phyloP scores from a whole-genome alignment of 2,329 filamentous ascomycete species.

The Pseudogymnoascus verrucosus region DNA sequence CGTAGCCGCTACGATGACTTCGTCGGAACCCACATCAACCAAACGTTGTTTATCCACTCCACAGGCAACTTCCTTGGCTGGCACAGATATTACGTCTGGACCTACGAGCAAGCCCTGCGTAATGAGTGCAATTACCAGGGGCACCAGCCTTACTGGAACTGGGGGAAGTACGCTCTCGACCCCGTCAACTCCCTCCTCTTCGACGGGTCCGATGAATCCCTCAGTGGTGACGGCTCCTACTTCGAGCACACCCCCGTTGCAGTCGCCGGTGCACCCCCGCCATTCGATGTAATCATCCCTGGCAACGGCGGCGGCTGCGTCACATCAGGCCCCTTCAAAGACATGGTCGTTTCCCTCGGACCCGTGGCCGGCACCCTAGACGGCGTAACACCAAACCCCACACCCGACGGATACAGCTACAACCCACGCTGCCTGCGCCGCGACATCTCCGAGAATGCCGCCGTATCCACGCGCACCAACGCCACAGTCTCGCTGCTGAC shows the following conservation, averaged over 20 bases:
- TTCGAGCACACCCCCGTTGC: slow-evolving; percentile 23
- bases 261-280: slow-evolving; percentile 14
- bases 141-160: slow-evolving; percentile 37
- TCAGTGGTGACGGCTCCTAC: slow-evolving; percentile 40
- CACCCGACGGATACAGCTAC: slow-evolving; percentile 26
- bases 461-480: slow-evolving; percentile 31
- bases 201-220: slow-evolving; percentile 43
- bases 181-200: slow-evolving; percentile 43
- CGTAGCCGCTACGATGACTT: slow-evolving; percentile 33
- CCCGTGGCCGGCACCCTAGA: slow-evolving; percentile 35
- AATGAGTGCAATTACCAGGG: slow-evolving; percentile 38
- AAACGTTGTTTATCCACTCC: slow-evolving; percentile 24
- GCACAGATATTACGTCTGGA: slow-evolving; percentile 36
- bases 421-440: slow-evolving; percentile 38
- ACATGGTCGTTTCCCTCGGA: slow-evolving; percentile 37
- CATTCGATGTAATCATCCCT: slow-evolving; percentile 30
- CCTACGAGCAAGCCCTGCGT: slow-evolving; percentile 36
- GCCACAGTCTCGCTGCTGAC: slow-evolving; percentile 33
- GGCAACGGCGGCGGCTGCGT: slow-evolving; percentile 51
- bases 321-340: slow-evolving; percentile 36
- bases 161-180: slow-evolving; percentile 39
- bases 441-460: slow-evolving; percentile 29
- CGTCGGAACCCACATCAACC: slow-evolving; percentile 31
- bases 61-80: slow-evolving; percentile 34
- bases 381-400: slow-evolving; percentile 28